phyloP scores from a whole-genome alignment of 306 rosid genomes.

The Pterocarpus santalinus region DNA sequence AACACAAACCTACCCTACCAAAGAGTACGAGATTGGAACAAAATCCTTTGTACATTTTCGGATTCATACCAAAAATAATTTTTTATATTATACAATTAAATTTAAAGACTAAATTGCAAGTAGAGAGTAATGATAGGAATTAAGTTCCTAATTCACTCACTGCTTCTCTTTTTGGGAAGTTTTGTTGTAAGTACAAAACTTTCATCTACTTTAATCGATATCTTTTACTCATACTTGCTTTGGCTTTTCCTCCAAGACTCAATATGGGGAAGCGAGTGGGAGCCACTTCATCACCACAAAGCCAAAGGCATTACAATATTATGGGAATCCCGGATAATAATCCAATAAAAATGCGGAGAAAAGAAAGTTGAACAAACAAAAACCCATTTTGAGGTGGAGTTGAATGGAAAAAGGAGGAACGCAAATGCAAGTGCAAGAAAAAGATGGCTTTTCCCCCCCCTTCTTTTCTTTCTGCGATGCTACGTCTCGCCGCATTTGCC shows the following conservation, averaged over 20 bases:
- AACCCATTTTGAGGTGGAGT: neutral
- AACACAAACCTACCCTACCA: no score
- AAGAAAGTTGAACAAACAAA: neutral
- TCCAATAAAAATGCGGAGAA: slow-evolving; percentile 21
- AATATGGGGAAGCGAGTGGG: slow-evolving; percentile 40
- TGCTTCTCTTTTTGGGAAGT: no score
- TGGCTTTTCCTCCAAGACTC: slow-evolving; percentile 30
- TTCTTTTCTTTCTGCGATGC: slow-evolving; percentile 52
- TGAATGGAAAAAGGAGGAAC: slow-evolving; percentile 20
- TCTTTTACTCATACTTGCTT: neutral
- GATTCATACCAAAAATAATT: no score
- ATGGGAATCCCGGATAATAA: slow-evolving; percentile 13
- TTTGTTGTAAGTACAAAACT: neutral
- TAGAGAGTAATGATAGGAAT: no score
- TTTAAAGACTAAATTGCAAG: no score
- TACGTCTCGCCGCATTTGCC: slow-evolving; percentile 82
- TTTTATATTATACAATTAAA: no score
- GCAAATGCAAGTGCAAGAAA: slow-evolving; percentile 35
- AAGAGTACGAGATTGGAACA: no score
- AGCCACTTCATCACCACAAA: slow-evolving; percentile 45
- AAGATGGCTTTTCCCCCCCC: neutral
- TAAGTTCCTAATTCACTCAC: no score
- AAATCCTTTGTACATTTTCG: no score
- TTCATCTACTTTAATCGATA: neutral
- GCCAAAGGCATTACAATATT: slow-evolving; percentile 38